Percentiles rank a stretch among this genome's conserved stretches.
Conservation (phyloP, 192 early-diverging fungal genomes). For the Dissophora ornata region DNA sequence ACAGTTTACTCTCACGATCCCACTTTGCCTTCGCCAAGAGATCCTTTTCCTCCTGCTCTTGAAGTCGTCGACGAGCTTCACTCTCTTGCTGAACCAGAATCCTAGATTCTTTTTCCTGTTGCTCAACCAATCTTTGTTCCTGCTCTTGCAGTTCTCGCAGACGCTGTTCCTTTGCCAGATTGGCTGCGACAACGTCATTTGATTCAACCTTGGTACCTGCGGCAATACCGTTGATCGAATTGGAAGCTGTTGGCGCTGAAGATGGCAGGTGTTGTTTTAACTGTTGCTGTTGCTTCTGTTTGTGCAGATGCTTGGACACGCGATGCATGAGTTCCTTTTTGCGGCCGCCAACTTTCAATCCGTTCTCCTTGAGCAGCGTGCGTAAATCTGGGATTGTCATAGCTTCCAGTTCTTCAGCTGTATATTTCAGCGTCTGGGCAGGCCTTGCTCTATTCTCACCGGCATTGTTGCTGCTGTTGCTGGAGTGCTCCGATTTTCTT, state of each 20-base stretch:
- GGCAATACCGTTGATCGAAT: no score
- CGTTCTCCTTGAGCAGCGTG: conserved; percentile 18
- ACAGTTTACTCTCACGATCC: conserved; percentile 3
- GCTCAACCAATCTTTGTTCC: conserved; percentile 5
- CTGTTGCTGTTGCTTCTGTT: conserved; percentile 3
- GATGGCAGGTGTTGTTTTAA: background rate
- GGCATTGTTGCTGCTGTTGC: no score
- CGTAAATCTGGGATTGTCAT: conserved; percentile 23
- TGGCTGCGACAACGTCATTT: background rate
- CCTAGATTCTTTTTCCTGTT: conserved; percentile 14
- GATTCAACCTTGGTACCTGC: no score
- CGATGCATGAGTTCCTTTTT: conserved; percentile 32
- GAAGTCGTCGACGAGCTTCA: background rate
- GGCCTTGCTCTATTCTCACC: no score
- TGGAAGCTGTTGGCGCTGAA: no score
- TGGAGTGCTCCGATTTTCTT: no score
- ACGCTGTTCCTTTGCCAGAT: background rate
- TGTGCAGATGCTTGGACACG: conserved; percentile 1
- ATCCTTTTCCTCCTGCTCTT: conserved; percentile 15
- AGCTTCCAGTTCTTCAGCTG: conserved; percentile 20
- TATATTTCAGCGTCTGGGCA: conserved; percentile 5
- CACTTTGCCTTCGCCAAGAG: background rate
- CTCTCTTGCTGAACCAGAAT: conserved; percentile 10
- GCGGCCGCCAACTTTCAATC: conserved; percentile 23
- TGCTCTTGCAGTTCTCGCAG: conserved; percentile 9